Conservation (phyloP, 805 yeast genomes). For the Limtongia smithiae region DNA sequence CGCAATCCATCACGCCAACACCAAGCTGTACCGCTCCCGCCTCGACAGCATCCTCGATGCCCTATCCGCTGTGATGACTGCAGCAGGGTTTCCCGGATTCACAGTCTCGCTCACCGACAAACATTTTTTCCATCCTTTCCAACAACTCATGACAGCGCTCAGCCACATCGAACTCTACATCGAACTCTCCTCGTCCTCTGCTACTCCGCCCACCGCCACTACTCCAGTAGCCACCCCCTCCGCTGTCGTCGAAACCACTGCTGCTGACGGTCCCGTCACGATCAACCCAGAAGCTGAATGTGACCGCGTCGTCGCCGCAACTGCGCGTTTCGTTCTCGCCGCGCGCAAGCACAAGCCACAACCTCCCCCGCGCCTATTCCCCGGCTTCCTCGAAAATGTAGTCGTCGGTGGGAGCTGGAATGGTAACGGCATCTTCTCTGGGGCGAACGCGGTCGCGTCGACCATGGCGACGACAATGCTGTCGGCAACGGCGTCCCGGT, state of each 20-base stretch:
- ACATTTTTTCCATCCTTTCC: neutral
- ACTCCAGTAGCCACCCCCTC: neutral
- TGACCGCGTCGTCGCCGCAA: constrained; percentile 1
- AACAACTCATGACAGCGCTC: constrained; percentile 16
- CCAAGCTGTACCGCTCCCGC: constrained; percentile 1
- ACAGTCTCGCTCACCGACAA: constrained; percentile 7
- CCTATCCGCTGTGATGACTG: constrained; percentile 11
- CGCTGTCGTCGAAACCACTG: neutral
- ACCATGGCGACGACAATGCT: neutral
- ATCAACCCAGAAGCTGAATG: constrained; percentile 4
- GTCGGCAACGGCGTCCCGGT: too few species aligned
- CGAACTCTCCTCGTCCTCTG: constrained; percentile 3
- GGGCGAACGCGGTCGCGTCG: neutral
- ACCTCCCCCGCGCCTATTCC: neutral
- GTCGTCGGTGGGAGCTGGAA: constrained; percentile 14
- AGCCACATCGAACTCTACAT: constrained; percentile 10
- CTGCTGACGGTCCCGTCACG: neutral
- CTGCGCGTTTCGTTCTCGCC: neutral
- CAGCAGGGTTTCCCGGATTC: constrained; percentile 21
- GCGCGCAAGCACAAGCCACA: neutral
- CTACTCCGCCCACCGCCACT: neutral
- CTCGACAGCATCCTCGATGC: constrained; percentile 5
- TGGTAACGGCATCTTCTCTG: constrained; percentile 1
- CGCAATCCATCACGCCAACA: neutral
- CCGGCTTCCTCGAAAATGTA: constrained; percentile 4